Base-by-base conservation (phyloP, 176 grass and related monocot species). In the Phyllostachys edulis region DNA sequence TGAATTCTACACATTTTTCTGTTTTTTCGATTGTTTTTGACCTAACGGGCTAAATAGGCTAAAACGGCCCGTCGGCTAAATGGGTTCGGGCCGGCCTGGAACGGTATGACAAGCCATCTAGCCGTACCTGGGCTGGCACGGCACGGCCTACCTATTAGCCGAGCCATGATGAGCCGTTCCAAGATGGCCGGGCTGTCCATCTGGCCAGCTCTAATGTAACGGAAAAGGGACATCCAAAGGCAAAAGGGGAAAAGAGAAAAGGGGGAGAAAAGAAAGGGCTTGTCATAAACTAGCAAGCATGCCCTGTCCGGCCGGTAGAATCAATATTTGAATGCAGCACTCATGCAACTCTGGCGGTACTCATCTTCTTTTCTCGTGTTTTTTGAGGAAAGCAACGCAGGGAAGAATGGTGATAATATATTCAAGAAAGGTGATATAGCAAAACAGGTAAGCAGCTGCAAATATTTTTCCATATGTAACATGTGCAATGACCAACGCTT, bases 271-370 rank as follows among this genome's bases (percentile, higher is more conserved):
- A 46, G 24, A 84, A 72, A 72, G 44, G 76, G 1, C 62, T 42
- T 76, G 72, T 37, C 56, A 71, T 85, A 69, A 71, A 71, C 55
- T 69, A 45, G 40, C 37, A 64, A 85, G 80, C 80, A 61, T 14
- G 63, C n/a, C 50, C 23, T 81, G 77, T 69, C 59, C 6, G 6
- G 40, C 40, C 17, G 7, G 44, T 23, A 66, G 63, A 37, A 74
- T 5, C 17, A 17, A 79, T 84, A 76, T 90, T 45, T 64, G 51
- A 70, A 63, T 47, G 49, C 50, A 60, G 52, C 24, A 82, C 82
- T 81, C 88, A 90, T 82, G 79, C 63, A 36, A 15, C 57, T 59
- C n/a, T 76, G 63, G 44, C 44, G 82, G n/a, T 34, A 65, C 17
- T 26, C 16, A 14, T 38, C 64, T 26, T 87, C 17, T 63, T 89